Base-by-base conservation (phyloP, 805 yeast genomes). In the Peterozyma xylosa region DNA sequence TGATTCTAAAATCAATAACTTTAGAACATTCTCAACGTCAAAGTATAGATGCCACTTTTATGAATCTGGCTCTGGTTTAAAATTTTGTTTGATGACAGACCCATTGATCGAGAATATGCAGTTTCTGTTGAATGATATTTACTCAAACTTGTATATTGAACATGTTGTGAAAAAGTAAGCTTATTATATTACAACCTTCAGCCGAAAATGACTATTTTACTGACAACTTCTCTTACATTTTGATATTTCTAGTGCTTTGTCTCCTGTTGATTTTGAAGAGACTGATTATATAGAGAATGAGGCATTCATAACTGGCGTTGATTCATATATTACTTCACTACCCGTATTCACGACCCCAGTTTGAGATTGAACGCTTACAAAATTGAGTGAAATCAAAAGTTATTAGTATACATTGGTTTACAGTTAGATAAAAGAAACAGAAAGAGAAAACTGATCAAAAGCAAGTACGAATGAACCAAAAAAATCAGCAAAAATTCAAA, bases 11-110 rank as follows among this genome's bases (percentile, higher is more conserved):
- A 41, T 46, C 34, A 71, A 73, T 47, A 49, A 53, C 35, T 66
- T 81, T 41, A 67, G 66, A 33, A 73, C 82, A 2, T 80, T 78
- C 53, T 63, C 83, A n/a, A 86, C 96, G 1, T 79, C 86, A 2
- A 74, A 76, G 48, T 90, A 83, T 60, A 73, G 90, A 49, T 78
- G 87, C 27, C 97, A 91, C 58, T 82, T 77, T 51, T 75, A 71
- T 53, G 96, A 88, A 59, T 79, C 95, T 1, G 77, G 88, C 5
- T 75, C 93, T 1, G 89, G 88, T 33, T 63, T 90, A 46, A 80
- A 86, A 60, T 79, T 91, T 53, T 80, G 86, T 32, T 57, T 90
- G 18, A 61, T 89, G 29, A 80, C 91, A 9, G 96, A 88, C 59
- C 73, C 76, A 30, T 54, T 53, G 1, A 68, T 76, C 10, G 82